phyloP scores from a whole-genome alignment of 305 asterid species.

The Rubia peregrina region DNA sequence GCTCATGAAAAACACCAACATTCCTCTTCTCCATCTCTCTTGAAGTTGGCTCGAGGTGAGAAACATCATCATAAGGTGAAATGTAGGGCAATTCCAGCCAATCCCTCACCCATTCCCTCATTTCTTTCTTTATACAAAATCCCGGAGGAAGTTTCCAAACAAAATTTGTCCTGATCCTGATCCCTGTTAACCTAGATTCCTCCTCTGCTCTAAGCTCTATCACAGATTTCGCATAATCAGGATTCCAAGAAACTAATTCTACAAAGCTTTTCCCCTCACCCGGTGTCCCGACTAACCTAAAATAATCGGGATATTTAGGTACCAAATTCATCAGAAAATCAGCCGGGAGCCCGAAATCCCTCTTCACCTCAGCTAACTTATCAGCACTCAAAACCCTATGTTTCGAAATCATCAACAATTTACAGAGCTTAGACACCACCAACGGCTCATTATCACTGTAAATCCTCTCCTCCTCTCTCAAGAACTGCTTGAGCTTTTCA shows the following conservation, averaged over 20 bases:
- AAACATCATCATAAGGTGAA: constrained; percentile 70
- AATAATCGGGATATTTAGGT: constrained; percentile 58
- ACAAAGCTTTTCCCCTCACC: constrained; percentile 70
- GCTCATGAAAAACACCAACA: constrained; percentile 84
- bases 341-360: constrained; percentile 88
- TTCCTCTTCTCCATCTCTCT: constrained; percentile 53
- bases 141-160: constrained; percentile 74
- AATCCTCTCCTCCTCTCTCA: constrained; percentile 54
- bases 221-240: constrained; percentile 52
- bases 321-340: constrained; percentile 65
- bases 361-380: constrained; percentile 75
- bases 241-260: constrained; percentile 57
- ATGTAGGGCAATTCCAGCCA: constrained; percentile 86
- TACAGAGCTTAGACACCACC: constrained; percentile 65
- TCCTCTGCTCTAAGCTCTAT: constrained; percentile 75
- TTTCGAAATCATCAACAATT: constrained; percentile 78
- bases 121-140: constrained; percentile 66
- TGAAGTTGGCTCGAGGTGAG: constrained; percentile 31
- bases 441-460: constrained; percentile 45
- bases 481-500: constrained; percentile 37
- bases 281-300: constrained; percentile 47
- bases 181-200: constrained; percentile 67
- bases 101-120: constrained; percentile 94
- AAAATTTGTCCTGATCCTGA: constrained; percentile 54
- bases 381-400: constrained; percentile 57